These are phyloP conservation scores for Pythium graminicola DNA, from an alignment of 352 stramenopile genomes.

Conservation along the genomic window DNA sequence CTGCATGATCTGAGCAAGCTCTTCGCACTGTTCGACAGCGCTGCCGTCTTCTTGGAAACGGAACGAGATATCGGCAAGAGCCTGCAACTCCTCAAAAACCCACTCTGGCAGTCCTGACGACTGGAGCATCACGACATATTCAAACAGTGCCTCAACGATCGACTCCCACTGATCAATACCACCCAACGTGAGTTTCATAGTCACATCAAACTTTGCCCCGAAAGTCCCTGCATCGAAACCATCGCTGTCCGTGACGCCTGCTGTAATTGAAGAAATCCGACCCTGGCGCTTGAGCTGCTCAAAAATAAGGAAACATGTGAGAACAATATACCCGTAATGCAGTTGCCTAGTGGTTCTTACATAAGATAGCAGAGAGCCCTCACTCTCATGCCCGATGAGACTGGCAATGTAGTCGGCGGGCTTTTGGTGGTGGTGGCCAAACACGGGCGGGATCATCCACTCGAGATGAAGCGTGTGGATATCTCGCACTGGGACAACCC, in stretches of 20 bases:
- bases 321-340: background rate
- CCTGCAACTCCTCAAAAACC: slow-evolving; percentile 35
- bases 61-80: slow-evolving; percentile 26
- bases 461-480: slow-evolving; percentile 70
- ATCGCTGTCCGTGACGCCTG: slow-evolving; percentile 31
- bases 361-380: slow-evolving; percentile 74
- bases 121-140: slow-evolving; percentile 21
- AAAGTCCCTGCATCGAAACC: slow-evolving; percentile 33
- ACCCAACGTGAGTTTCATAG: slow-evolving; percentile 28
- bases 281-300: slow-evolving; percentile 62
- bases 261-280: slow-evolving; percentile 72
- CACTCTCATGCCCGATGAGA: slow-evolving; percentile 75
- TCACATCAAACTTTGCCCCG: slow-evolving; percentile 31
- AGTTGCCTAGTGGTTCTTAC: slow-evolving; percentile 21
- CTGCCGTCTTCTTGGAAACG: slow-evolving; percentile 26
- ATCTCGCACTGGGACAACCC: slow-evolving; percentile 67
- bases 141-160: slow-evolving; percentile 26
- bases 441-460: slow-evolving; percentile 72
- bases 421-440: slow-evolving; percentile 67
- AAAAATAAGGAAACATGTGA: slow-evolving; percentile 7
- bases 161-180: slow-evolving; percentile 32
- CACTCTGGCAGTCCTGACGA: slow-evolving; percentile 16
- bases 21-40: slow-evolving; percentile 31
- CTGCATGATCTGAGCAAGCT: slow-evolving; percentile 61
- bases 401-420: slow-evolving; percentile 74